Base-by-base conservation (phyloP, 495 filamentous ascomycete species). In the Penicillium simplicissimum region DNA sequence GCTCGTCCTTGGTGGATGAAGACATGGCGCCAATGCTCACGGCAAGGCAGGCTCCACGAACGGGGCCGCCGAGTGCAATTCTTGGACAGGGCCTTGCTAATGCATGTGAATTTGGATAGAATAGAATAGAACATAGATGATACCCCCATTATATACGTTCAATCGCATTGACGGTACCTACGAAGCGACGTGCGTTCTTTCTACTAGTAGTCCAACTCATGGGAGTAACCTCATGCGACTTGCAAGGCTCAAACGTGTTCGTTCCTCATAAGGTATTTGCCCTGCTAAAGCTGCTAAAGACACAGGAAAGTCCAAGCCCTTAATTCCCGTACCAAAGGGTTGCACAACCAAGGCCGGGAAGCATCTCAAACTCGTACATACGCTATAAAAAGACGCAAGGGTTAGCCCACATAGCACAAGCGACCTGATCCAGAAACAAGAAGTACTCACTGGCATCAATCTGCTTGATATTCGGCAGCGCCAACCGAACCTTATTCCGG, bases 391-490 rank as follows among this genome's bases (percentile, higher is more conserved):
- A 42, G 43, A 36, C 56, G 19, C 38, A 40, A 52, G 19, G 43
- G 59, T 66, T 51, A 59, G 57, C 35, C 21, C 15, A n/a, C 8
- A 2, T 23, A 8, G 4, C 9, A 21, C 19, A 17, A 13, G 4
- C 4, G 7, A 45, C 42, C 17, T 4, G 6, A 31, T 31, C 28
- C 3, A 19, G 3, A 42, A 17, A 8, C 31, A 52, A 35, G 14
- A n/a, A 9, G 85, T 81, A 97, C 95, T 96, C 34, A 97, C 95
- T 96, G 34, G 95, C 95, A 85, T 99, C 95, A 71, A 99, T 96
- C 81, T 99, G 90, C 72, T 82, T 79, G 33, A 99, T 79, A 71
- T 91, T 87, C 67, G 95, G 95, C 74, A 99, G 74, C 52, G 92
- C 89, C 75, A 99, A 76, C 64, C 86, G 81, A 31, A 99, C 85